phyloP scores from a whole-genome alignment of 116 monocot species.

The Posidonia oceanica region DNA sequence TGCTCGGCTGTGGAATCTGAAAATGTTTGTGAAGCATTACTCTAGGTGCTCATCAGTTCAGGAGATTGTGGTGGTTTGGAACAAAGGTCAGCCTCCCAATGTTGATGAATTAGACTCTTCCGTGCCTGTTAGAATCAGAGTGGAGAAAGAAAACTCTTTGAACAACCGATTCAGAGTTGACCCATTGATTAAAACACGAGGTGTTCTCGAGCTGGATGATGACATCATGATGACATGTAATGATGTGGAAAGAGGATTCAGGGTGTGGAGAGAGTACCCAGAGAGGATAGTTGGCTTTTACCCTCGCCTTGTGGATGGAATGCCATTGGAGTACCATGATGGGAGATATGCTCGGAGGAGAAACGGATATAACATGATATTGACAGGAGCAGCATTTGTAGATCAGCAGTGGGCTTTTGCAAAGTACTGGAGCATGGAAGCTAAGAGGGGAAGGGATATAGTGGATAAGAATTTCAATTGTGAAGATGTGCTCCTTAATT shows the following conservation, averaged over 20 bases:
- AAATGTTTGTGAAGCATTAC: conserved; percentile 79
- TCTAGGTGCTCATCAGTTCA: conserved; percentile 75
- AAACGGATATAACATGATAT: conserved; percentile 69
- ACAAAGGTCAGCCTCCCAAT: conserved; percentile 48
- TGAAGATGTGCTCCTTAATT: conserved; percentile 81
- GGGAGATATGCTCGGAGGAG: conserved; percentile 47
- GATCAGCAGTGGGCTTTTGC: conserved; percentile 52
- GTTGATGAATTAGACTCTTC: conserved; percentile 37
- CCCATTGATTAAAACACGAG: conserved; percentile 46
- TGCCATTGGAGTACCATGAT: conserved; percentile 43
- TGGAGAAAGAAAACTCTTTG: conserved; percentile 66
- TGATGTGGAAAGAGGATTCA: conserved; percentile 87
- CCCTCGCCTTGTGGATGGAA: conserved; percentile 67
- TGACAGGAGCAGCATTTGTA: conserved; percentile 77
- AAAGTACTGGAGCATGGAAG: conserved; percentile 65
- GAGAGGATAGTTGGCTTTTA: conserved; percentile 74
- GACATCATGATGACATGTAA: conserved; percentile 88
- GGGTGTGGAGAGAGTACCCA: conserved; percentile 67
- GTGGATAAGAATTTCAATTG: conserved; percentile 63
- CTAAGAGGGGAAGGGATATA: conserved; percentile 40
- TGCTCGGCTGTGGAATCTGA: conserved; percentile 62
- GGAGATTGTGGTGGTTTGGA: conserved; percentile 87
- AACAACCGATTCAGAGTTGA: conserved; percentile 79
- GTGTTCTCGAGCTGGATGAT: conserved; percentile 81
- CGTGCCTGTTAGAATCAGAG: conserved; percentile 69